Base-by-base conservation (phyloP, 148 eudicot species). In the Rhododendron williamsianum region DNA sequence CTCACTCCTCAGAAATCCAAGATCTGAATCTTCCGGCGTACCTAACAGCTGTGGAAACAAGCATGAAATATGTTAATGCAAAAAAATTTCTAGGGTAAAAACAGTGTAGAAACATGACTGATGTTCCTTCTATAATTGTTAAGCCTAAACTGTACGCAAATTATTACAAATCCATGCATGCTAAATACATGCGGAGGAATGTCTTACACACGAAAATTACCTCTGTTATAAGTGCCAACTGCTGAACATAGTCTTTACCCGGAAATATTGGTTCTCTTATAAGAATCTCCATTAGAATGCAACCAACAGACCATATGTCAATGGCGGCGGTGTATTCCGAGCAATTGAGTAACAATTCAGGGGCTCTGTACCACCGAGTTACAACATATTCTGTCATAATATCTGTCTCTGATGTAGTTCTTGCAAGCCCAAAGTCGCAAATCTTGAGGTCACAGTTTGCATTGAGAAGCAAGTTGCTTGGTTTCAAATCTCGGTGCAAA, bases 351-450 rank as follows among this genome's bases (percentile, higher is more conserved):
- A 96, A 85, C 91, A 96, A 85, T 84, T 96, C 99, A 79, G 99
- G 99, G 56, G 99, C 98, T 78, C 99, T 91, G 86, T 96, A 96
- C 99, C 99, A 96, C 85, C 99, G 91, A 60, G 99, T 96, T 79
- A 96, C 99, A 86, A 96, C 99, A 91, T 96, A 96, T 90, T 96
- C 99, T 15, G 99, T 96, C 99, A 96, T 96, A 51, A 93, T 91
- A 91, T 96, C 99, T 83, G 97, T 90, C 90, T 96, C 99, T 16
- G 94, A 88, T 25, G 96, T 96, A 71, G 98, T 96, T 90, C 99
- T 92, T 84, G 99, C 98, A 78, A 96, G 95, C 80, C 99, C 99
- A 89, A 96, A 96, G 91, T 96, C 99, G 79, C 99, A 96, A 25
- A 96, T 96, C 91, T 96, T 96, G 89, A 96, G 94, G 88, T 96